Evolutionary conservation across 2,329 filamentous ascomycete genomes (phyloP).

Genomic region (Pezicula radicicola): DNA sequence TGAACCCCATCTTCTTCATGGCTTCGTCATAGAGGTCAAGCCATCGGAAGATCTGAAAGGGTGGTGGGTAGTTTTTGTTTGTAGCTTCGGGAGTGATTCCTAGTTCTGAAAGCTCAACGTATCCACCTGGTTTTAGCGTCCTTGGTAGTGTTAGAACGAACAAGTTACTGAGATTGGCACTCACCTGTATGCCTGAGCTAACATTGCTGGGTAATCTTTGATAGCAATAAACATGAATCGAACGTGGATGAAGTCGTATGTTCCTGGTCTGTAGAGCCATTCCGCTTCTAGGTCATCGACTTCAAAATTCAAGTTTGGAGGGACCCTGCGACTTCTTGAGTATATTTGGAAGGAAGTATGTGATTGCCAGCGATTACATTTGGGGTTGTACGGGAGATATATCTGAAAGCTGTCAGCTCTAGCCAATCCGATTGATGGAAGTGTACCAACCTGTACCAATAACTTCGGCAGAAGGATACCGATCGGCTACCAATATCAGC

Average conservation of each 20-base stretch:
- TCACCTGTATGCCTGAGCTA: conserved; percentile 1
- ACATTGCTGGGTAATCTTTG: conserved; percentile 1
- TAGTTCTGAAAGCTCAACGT: conserved; percentile 40
- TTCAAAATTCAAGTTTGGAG: conserved; percentile 10
- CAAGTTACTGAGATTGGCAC: background rate
- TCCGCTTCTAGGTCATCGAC: conserved; percentile 54
- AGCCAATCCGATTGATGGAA: conserved; percentile 9
- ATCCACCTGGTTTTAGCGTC: conserved; percentile 38
- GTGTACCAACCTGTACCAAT: conserved; percentile 18
- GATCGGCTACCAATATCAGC: conserved; percentile 30
- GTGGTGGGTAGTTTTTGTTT: conserved; percentile 31
- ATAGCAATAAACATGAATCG: conserved; percentile 4
- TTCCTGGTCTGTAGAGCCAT: conserved; percentile 28
- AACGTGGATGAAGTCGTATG: conserved; percentile 3
- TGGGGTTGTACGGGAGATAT: too few species aligned
- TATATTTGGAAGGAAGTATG: background rate
- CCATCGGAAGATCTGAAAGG: conserved; percentile 9
- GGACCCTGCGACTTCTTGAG: conserved; percentile 5
- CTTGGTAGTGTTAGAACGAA: conserved; percentile 4
- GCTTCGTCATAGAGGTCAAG: background rate
- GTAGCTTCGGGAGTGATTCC: conserved; percentile 32
- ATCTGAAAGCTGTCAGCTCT: too few species aligned
- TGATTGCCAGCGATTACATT: too few species aligned
- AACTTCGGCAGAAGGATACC: conserved; percentile 8
- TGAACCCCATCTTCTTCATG: background rate